Evolutionary conservation across 1,139 yeast species (phyloP), one percentile per base, ranked within the genome.

Genomic region (Blastobotrys petasosporus): DNA sequence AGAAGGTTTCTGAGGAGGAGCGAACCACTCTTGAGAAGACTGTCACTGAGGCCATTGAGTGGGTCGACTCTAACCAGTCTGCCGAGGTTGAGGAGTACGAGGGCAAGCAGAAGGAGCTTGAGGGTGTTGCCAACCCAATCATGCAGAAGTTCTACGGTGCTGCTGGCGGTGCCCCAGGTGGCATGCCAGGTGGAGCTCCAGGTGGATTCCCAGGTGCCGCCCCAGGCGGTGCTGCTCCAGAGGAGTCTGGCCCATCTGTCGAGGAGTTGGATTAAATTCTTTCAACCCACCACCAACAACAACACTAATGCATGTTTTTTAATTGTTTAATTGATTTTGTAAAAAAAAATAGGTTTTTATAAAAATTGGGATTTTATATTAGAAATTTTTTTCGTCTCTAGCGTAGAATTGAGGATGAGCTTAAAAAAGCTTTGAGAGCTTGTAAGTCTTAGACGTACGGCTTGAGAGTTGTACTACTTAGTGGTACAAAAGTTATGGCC

Each of bases 71-170:
- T 68, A 84, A 85, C 80, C 85, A 80, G 69, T 79, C 94, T 62
- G 95, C 92, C 63, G 72, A 94, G 60, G 78, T 82, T 63, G 95
- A 86, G 69, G 95, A 86, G 77, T 86, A 69, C 73, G 74, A 79
- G 65, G 94, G 84, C 75, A 80, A 82, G 76, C 92, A 85, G 77
- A 86, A 86, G 85, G 95, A 86, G 74, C 84, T 86, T 68, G 95
- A 86, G 77, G 85, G 81, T 60, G 78, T 82, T 73, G 92, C 95
- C 62, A 86, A 86, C 85, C 95, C 95, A 71, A 82, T 86, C 77
- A 82, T 86, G 85, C 75, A 87, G 68, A 85, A 85, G 79, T 85
- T 88, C 75, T 86, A 86, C 45, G 50, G 47, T 40, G 47, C 32
- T 40, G 50, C 23, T 37, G 49, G 47, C 23, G 49, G 42, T 32